Percentiles rank a stretch among this genome's conserved stretches.
Evolutionary conservation across 768 basidiomycete species (phyloP).

Genomic region (Suillus spraguei): DNA sequence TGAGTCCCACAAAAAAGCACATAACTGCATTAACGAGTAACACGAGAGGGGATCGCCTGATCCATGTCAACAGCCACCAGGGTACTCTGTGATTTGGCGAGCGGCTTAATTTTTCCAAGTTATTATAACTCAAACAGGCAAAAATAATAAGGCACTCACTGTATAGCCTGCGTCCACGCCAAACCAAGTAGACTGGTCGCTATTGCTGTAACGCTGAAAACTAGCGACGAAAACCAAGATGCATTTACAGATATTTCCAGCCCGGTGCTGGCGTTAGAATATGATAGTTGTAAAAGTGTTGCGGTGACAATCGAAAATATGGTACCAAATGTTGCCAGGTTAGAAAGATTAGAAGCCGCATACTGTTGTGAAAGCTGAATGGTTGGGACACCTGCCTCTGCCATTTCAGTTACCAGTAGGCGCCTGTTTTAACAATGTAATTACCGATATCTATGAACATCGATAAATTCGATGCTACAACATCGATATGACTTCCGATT

Average conservation of each 20-base stretch:
- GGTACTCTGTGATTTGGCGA: constrained; percentile 58
- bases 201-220: constrained; percentile 46
- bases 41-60: constrained; percentile 80
- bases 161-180: constrained; percentile 49
- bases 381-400: constrained; percentile 39
- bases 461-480: constrained; percentile 39
- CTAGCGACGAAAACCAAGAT: constrained; percentile 48
- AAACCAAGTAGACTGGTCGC: constrained; percentile 45
- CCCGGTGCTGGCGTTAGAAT: constrained; percentile 23
- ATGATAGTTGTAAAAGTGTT: constrained; percentile 43
- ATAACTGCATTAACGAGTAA: constrained; percentile 84
- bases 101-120: constrained; percentile 37
- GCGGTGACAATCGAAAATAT: constrained; percentile 48
- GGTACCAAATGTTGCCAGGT: constrained; percentile 45
- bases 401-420: not conserved
- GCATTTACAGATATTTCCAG: constrained; percentile 39
- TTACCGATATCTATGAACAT: constrained; percentile 47
- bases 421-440: constrained; percentile 19
- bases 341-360: constrained; percentile 41
- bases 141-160: constrained; percentile 31
- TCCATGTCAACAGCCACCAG: constrained; percentile 77
- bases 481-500: constrained; percentile 45
- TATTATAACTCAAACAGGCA: constrained; percentile 18
- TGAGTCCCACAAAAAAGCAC: constrained; percentile 78
- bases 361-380: constrained; percentile 47